phyloP scores from a whole-genome alignment of 2,329 filamentous ascomycete genomes.

The Setomelanomma holmii region DNA sequence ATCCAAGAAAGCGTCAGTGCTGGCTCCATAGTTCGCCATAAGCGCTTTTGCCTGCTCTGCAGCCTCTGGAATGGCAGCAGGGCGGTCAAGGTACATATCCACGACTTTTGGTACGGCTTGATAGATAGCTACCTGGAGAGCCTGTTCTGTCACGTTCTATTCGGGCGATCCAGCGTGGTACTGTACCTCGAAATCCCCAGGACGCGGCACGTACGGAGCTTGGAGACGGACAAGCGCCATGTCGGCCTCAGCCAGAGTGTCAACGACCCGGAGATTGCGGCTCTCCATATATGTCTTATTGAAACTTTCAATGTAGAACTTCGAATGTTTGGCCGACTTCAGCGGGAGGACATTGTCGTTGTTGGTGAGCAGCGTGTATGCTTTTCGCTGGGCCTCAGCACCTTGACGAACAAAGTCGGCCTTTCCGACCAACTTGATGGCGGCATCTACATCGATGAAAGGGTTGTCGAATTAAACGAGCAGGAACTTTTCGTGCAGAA shows the following conservation, averaged over 20 bases:
- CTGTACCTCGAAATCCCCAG: conserved; percentile 51
- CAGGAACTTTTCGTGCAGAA: conserved; percentile 60
- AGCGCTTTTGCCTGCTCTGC: conserved; percentile 49
- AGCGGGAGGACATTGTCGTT: conserved; percentile 41
- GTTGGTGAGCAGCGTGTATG: conserved; percentile 49
- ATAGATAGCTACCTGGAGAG: conserved; percentile 51
- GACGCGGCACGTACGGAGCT: conserved; percentile 52
- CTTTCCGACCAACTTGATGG: conserved; percentile 54
- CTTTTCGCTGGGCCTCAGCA: conserved; percentile 47
- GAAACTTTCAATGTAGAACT: conserved; percentile 48
- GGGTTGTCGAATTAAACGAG: conserved; percentile 62
- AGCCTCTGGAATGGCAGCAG: conserved; percentile 54
- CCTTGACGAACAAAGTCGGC: conserved; percentile 52
- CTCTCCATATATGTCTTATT: conserved; percentile 40
- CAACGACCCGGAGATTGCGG: conserved; percentile 44
- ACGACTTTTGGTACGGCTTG: conserved; percentile 50
- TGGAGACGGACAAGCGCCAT: conserved; percentile 51
- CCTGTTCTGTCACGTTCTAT: conserved; percentile 50
- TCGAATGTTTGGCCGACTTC: conserved; percentile 20
- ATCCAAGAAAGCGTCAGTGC: conserved; percentile 54
- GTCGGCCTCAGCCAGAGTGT: conserved; percentile 49
- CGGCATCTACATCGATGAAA: conserved; percentile 56
- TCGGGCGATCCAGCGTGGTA: conserved; percentile 54
- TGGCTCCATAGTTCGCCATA: conserved; percentile 52
- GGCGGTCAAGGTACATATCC: conserved; percentile 55